A percentile compares a stretch with the other conserved stretches of the same genome.
Evolutionary conservation across 2,329 filamentous ascomycete species (phyloP).

Genomic region (Epichloe hybrida): DNA sequence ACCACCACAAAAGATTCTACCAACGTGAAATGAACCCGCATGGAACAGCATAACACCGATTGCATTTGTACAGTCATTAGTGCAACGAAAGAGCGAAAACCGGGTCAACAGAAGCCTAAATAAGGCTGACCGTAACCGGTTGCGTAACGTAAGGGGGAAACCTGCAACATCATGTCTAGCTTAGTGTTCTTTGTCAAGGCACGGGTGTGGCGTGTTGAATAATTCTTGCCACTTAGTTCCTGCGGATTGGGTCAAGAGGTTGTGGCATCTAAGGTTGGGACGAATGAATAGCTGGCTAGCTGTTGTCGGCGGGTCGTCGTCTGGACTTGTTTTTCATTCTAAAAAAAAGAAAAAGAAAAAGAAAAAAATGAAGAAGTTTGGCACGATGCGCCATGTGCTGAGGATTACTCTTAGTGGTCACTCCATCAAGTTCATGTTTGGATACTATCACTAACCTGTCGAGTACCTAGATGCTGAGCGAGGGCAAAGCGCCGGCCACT

Average conservation of each 20-base stretch:
- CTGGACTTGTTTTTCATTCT: background rate
- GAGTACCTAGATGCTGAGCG: constrained; percentile 33
- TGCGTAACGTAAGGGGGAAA: background rate
- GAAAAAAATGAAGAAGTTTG: background rate
- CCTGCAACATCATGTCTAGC: constrained; percentile 7
- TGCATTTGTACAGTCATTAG: constrained; percentile 3
- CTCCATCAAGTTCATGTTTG: constrained; percentile 1
- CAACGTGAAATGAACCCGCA: background rate
- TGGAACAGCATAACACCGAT: background rate
- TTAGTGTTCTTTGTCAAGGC: constrained; percentile 7
- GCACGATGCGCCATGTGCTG: constrained; percentile 1
- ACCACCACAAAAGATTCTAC: background rate
- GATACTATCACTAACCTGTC: constrained; percentile 21
- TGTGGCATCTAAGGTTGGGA: background rate
- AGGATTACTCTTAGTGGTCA: background rate
- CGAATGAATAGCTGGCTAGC: background rate
- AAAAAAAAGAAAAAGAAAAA: too few relatives aligned
- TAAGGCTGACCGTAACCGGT: constrained; percentile 2
- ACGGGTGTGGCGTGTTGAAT: background rate
- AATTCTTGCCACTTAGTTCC: background rate
- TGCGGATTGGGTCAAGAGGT: background rate
- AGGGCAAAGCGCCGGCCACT: constrained; percentile 25
- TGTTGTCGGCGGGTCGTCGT: background rate
- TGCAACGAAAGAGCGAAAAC: background rate
- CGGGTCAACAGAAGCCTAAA: constrained; percentile 2